Base-by-base conservation (phyloP, 2,329 filamentous ascomycete species). In the Colletotrichum kahawae region DNA sequence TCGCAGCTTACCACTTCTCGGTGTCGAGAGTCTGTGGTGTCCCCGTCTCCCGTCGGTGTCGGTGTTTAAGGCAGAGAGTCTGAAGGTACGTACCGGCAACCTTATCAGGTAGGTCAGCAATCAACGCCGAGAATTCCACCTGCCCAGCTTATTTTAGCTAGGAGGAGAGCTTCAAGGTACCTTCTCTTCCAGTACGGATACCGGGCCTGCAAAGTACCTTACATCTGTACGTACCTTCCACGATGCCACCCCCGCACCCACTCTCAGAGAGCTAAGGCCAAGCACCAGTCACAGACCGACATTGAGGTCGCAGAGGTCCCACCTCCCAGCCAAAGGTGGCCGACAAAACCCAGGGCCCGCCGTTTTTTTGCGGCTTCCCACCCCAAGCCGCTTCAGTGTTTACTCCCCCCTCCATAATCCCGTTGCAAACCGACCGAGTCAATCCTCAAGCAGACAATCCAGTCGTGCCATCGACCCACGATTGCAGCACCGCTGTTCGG, bases 361-460 rank as follows among this genome's bases (percentile, higher is more conserved):
- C 71, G 60, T 51, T 60, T 75, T 64, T 67, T 75, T 56, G 57
- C 76, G 70, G 60, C 63, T 75, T 65, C 60, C 64, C 66, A 69
- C 72, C 68, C 75, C 56, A 67, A 67, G 48, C 64, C 64, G 64
- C 64, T 54, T 24, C 56, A 67, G 27, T 67, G 24, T 51, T 24
- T 66, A 29, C 9, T 34, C 51, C 72, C 78, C 76, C 77, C 65
- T 76, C 78, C 78, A 79, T 78, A 81, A 79, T 68, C 76, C 81
- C 81, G 80, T 74, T 79, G 78, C 77, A 81, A 83, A 81, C 82
- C 82, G 81, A 79, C 77, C 78, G 78, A 78, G 77, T 78, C 78
- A 63, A 71, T 70, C 62, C 70, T 68, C 71, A 33, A 78, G 77
- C 77, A 60, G 56, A 68, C 59, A 63, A 60, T 67, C 54, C 68